Evolutionary conservation across 2,329 filamentous ascomycete genomes (phyloP), one percentile per base, ranked within the genome.

Genomic region (Penicillium sp.): DNA sequence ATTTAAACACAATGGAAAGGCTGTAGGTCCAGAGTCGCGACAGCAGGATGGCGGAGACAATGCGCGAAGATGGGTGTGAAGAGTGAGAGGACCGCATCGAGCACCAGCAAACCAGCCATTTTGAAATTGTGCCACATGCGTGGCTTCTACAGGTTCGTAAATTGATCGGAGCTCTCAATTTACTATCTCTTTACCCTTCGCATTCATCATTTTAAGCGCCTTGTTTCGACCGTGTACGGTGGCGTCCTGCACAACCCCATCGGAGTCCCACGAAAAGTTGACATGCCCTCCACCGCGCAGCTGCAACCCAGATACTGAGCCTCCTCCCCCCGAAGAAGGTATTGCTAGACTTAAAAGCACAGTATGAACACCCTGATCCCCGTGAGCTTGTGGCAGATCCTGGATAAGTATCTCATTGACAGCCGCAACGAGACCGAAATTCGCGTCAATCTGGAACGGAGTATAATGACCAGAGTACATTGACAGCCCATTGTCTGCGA

Each of bases 381-480:
- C 35, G 25, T 53, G 25, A 14, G 33, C 18, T 23, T 56, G 54
- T 9, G 54, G 50, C 45, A 56, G 20, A 48, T 56, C 54, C 2
- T 42, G 33, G 23, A 53, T 50, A 23, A 56, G 29, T 3, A 56
- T 56, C 4, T 51, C 46, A 25, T 35, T 22, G 23, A 54, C 54
- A 23, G 57, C 57, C n/a, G 50, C 57, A 26, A 54, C 51, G 1
- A 52, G 31, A 7, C 57, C 57, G 20, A 59, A 59, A 52, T 59
- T 59, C 18, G 57, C 54, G 44, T 59, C 57, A 20, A 59, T 59
- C 44, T 59, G 57, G 18, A 54, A 59, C 3, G 54, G 54, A 8
- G 41, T 45, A 26, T 53, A 23, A 20, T 49, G 49, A n/a, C 56
- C 56, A 27, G 53, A 55, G 23, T 58, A 56, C 25, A 47, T 42